Evolutionary conservation across 2,329 filamentous ascomycete genomes (phyloP).

Genomic region (Hypoxylon sp.): DNA sequence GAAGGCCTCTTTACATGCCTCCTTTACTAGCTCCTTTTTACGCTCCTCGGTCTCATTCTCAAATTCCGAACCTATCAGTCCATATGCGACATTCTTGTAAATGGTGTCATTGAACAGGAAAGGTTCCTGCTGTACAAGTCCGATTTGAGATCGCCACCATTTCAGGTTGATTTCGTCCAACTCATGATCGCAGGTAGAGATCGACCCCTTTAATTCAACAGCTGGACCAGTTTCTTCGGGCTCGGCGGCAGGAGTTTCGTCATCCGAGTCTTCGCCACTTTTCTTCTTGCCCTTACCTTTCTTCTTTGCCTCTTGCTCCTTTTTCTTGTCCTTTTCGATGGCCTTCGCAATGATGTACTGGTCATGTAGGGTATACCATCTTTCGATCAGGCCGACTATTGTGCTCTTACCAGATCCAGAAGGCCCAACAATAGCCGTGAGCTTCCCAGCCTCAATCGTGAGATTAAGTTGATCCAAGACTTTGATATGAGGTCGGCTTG

Average conservation of each 20-base stretch:
- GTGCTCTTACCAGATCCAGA: conserved; percentile 83
- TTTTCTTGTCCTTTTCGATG: conserved; percentile 63
- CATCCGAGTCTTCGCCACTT: conserved; percentile 52
- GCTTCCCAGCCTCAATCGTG: conserved; percentile 73
- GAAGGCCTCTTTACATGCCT: conserved; percentile 77
- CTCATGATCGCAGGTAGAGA: conserved; percentile 68
- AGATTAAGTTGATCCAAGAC: conserved; percentile 73
- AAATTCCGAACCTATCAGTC: conserved; percentile 68
- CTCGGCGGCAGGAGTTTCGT: conserved; percentile 45
- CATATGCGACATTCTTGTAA: conserved; percentile 73
- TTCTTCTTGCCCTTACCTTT: conserved; percentile 53
- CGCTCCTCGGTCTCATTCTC: conserved; percentile 67
- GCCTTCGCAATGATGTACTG: conserved; percentile 67
- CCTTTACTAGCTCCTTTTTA: conserved; percentile 72
- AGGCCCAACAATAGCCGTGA: conserved; percentile 80
- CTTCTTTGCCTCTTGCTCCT: conserved; percentile 59
- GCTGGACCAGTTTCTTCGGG: conserved; percentile 58
- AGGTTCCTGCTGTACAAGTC: conserved; percentile 77
- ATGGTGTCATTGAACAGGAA: conserved; percentile 78
- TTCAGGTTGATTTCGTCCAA: conserved; percentile 73
- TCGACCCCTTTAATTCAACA: conserved; percentile 65
- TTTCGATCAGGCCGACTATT: conserved; percentile 77
- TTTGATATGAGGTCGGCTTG: conserved; percentile 73
- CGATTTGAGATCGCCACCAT: conserved; percentile 74
- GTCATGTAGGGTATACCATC: conserved; percentile 76